Evolutionary conservation across 495 filamentous ascomycete genomes (phyloP).

Genomic region (Xylaria longipes): DNA sequence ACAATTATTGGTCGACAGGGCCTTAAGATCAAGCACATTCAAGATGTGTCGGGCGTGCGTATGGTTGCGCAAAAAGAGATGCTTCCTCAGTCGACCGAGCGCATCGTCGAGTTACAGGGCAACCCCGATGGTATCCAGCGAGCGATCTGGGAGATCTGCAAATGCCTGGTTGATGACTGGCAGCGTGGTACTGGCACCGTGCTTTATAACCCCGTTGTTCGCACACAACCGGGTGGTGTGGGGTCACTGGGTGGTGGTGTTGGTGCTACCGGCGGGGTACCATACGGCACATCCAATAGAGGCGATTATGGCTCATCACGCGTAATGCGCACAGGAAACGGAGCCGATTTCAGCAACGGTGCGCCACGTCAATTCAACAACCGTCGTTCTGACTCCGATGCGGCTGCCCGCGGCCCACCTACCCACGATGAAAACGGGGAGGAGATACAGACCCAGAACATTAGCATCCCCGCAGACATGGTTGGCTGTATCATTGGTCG

Average conservation of each 20-base stretch:
- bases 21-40: slow-evolving; percentile 98
- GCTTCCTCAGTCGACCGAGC: slow-evolving; percentile 98
- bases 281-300: slow-evolving; percentile 43
- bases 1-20: slow-evolving; percentile 97
- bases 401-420: slow-evolving; percentile 71
- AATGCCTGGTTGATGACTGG: slow-evolving; percentile 97
- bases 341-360: slow-evolving; percentile 88
- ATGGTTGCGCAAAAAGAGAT: slow-evolving; percentile 99
- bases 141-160: slow-evolving; percentile 98
- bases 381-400: slow-evolving; percentile 84
- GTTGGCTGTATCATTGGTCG: slow-evolving; percentile 99
- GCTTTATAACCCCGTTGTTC: slow-evolving; percentile 93
- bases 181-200: slow-evolving; percentile 95
- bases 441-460: slow-evolving; percentile 98
- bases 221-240: slow-evolving; percentile 69
- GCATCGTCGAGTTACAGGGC: slow-evolving; percentile 95
- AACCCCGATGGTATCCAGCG: slow-evolving; percentile 92
- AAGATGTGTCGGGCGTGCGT: slow-evolving; percentile 93
- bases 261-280: slow-evolving; percentile 46
- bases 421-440: slow-evolving; percentile 94
- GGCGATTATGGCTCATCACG: slow-evolving; percentile 66
- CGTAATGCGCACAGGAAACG: slow-evolving; percentile 94
- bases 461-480: slow-evolving; percentile 99
- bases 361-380: slow-evolving; percentile 53
- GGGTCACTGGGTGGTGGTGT: slow-evolving; percentile 47